Evolutionary conservation across 2,329 filamentous ascomycete genomes (phyloP).

Genomic region (Cytospora piceae): DNA sequence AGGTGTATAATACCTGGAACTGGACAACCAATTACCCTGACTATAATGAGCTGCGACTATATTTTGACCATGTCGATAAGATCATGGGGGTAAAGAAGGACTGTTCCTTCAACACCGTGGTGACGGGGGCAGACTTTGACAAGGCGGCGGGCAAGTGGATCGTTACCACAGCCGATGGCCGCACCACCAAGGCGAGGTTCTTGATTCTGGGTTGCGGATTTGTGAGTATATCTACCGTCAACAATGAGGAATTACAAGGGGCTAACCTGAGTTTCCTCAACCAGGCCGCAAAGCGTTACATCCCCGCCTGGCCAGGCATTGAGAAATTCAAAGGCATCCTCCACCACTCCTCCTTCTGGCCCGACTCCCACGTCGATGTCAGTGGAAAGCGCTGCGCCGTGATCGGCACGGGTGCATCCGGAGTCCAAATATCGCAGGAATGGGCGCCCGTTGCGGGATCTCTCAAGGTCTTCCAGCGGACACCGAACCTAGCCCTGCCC

Average conservation of each 20-base stretch:
- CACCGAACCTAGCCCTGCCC: conserved; percentile 66
- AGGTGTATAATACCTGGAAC: conserved; percentile 58
- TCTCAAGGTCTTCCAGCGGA: conserved; percentile 67
- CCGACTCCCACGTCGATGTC: conserved; percentile 58
- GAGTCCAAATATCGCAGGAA: conserved; percentile 67
- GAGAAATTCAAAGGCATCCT: conserved; percentile 62
- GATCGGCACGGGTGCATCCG: conserved; percentile 67
- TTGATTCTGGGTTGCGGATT: conserved; percentile 60
- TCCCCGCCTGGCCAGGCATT: conserved; percentile 63
- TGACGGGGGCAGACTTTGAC: conserved; percentile 56
- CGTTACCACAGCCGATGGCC: conserved; percentile 51
- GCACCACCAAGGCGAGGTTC: conserved; percentile 53
- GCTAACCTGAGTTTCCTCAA: neutral
- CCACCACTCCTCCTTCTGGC: conserved; percentile 65
- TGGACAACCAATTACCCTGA: conserved; percentile 58
- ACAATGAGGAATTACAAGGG: neutral
- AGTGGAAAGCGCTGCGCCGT: conserved; percentile 63
- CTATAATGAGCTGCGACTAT: conserved; percentile 55
- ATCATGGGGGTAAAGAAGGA: conserved; percentile 60
- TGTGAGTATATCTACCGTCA: conserved; percentile 35
- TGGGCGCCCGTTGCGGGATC: conserved; percentile 56
- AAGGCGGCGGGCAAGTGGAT: conserved; percentile 49
- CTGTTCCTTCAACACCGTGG: conserved; percentile 58
- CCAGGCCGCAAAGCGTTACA: conserved; percentile 61
- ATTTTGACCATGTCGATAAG: conserved; percentile 64